A percentile compares a stretch with the other conserved stretches of the same genome.
phyloP scores from a whole-genome alignment of 805 yeast genomes.

The Huiozyma naganishii region DNA sequence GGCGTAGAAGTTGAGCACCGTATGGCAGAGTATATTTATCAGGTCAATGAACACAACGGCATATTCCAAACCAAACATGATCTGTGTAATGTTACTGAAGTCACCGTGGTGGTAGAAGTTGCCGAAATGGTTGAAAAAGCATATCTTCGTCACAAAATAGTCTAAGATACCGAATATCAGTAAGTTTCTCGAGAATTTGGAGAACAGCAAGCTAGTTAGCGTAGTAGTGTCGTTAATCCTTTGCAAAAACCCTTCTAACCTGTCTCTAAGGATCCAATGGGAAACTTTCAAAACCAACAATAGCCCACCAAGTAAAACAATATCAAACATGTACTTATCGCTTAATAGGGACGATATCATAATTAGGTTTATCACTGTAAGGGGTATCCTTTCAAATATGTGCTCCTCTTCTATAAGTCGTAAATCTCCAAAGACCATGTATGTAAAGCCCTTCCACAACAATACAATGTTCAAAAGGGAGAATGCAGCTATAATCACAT shows the following conservation, averaged over 20 bases:
- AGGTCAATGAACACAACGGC: conserved; percentile 50
- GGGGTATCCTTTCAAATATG: conserved; percentile 54
- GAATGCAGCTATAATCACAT: conserved; percentile 36
- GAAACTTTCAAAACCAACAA: conserved; percentile 51
- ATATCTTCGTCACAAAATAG: conserved; percentile 15
- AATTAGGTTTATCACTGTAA: conserved; percentile 50
- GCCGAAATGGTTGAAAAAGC: conserved; percentile 13
- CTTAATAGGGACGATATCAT: conserved; percentile 45
- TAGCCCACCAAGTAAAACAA: conserved; percentile 28
- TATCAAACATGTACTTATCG: conserved; percentile 38
- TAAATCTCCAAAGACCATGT: conserved; percentile 59
- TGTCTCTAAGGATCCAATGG: conserved; percentile 56
- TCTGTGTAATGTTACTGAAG: conserved; percentile 18
- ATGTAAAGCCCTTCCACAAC: conserved; percentile 40
- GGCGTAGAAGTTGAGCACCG: conserved; percentile 40
- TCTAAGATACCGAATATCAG: conserved; percentile 40
- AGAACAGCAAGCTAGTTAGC: conserved; percentile 22
- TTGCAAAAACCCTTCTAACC: conserved; percentile 40
- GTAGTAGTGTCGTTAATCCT: conserved; percentile 26
- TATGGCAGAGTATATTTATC: conserved; percentile 20
- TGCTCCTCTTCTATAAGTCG: conserved; percentile 70
- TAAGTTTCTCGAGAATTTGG: conserved; percentile 27
- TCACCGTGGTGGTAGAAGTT: conserved; percentile 36
- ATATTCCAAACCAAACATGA: conserved; percentile 62
- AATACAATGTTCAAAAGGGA: conserved; percentile 29